These are phyloP conservation scores for Cudoniella acicularis DNA, from an alignment of 495 filamentous ascomycete species.

Conservation along the genomic window DNA sequence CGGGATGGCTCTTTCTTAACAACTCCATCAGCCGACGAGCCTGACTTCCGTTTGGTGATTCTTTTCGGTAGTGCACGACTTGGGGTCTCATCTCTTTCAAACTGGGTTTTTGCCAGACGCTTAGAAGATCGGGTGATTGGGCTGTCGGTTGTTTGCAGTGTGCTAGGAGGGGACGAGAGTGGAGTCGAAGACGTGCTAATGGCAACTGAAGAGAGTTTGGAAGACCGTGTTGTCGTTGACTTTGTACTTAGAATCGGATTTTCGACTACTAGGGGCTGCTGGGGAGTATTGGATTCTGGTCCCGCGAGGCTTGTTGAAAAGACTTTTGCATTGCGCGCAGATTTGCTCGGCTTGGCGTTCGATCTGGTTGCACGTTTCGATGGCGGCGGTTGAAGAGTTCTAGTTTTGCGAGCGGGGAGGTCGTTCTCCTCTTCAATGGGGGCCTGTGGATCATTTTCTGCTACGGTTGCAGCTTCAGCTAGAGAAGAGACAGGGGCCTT, in stretches of 20 bases:
- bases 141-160: not conserved
- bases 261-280: not conserved
- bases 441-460: too few species aligned
- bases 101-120: not conserved
- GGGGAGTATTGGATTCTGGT: too few species aligned
- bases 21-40: not conserved
- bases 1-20: not conserved
- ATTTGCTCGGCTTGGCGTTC: too few species aligned
- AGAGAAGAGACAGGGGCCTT: too few species aligned
- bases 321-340: too few species aligned
- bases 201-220: not conserved
- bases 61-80: not conserved
- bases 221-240: not conserved
- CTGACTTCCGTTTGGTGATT: constrained; percentile 11
- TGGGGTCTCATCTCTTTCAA: not conserved
- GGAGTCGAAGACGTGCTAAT: not conserved
- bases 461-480: too few species aligned
- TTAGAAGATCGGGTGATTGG: not conserved
- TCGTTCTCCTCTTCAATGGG: too few species aligned
- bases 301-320: too few species aligned
- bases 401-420: too few species aligned
- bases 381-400: too few species aligned
- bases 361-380: too few species aligned
- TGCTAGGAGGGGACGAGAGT: not conserved
- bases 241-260: not conserved